Conservation (phyloP, 192 early-diverging fungal species). For the Dimargaris xerosporica region DNA sequence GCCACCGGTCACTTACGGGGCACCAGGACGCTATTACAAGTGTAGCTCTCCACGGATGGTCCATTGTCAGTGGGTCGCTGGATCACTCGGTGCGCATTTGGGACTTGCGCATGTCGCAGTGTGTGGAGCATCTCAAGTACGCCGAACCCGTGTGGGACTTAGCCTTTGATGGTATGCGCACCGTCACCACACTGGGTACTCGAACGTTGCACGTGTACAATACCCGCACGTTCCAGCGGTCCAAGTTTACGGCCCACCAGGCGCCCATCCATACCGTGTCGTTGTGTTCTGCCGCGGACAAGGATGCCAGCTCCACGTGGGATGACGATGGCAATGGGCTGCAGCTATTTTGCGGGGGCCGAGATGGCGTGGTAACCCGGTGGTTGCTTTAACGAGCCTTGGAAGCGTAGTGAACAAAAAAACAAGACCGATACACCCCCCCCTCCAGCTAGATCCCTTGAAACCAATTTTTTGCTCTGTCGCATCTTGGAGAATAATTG, state of each 20-base stretch:
- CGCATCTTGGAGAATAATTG: no score
- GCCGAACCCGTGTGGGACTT: conserved; percentile 32
- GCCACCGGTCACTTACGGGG: conserved; percentile 50
- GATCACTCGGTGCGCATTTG: conserved; percentile 54
- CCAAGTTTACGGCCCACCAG: conserved; percentile 30
- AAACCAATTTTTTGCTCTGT: no score
- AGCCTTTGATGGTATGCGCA: conserved; percentile 38
- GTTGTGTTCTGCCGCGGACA: conserved; percentile 19
- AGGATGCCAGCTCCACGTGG: neutral
- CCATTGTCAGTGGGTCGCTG: conserved; percentile 53
- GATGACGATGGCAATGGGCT: conserved; percentile 12
- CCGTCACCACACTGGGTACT: conserved; percentile 34
- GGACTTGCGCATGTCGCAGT: conserved; percentile 55
- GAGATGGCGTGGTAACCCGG: conserved; percentile 43
- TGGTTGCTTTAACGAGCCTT: conserved; percentile 21
- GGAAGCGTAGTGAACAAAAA: no score
- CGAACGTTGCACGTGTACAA: conserved; percentile 36
- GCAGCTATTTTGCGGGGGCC: conserved; percentile 41
- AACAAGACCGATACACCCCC: no score
- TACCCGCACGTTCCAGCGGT: conserved; percentile 44
- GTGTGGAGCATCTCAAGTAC: conserved; percentile 39
- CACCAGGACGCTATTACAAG: conserved; percentile 44
- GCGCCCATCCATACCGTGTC: conserved; percentile 25
- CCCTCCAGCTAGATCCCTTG: no score
- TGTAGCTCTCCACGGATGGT: conserved; percentile 49